Base-by-base conservation (phyloP, 2,329 filamentous ascomycete genomes). In the Colletotrichum higginsianum region DNA sequence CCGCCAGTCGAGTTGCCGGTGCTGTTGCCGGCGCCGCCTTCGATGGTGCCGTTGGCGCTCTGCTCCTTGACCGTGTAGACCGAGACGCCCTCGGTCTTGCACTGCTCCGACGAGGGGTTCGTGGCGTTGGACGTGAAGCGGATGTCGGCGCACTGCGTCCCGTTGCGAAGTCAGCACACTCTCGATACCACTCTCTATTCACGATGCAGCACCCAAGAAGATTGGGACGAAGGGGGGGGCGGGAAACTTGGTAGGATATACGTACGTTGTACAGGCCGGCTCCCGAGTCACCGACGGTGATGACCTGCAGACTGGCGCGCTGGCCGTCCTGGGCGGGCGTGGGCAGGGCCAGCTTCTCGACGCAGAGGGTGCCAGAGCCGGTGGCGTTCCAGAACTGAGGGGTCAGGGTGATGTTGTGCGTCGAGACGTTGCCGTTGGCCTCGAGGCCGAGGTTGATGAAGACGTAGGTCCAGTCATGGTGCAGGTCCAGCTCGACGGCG, bases 321-420 rank as follows among this genome's bases (percentile, higher is more conserved):
- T 87, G 86, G 52, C 92, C 93, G 47, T 93, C 89, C 30, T 79
- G 79, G 47, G 91, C 80, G 60, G 84, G 84, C 21, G 78, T 76
- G 7, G 90, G 90, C 4, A 92, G 80, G 40, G 81, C 78, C 16
- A 95, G 82, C 73, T 85, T 80, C 11, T 90, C 87, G 15, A 94
- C 76, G 81, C 93, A 95, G 77, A 94, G 90, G 57, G 86, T 85
- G 57, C 92, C 91, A 21, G 88, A 82, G 81, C 77, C 92, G 80
- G 82, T 90, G 77, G 80, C 88, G 83, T 85, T 90, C 81, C 84
- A 89, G 82, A 84, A 88, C 82, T 84, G 75, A 3, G 88, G 89
- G 2, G 90, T 87, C 38, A 94, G 85, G 44, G 90, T 88, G 80
- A 92, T 86, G 85, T 92, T 94, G 86, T 91, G 95, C 80, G 89